Evolutionary conservation across 2,329 filamentous ascomycete species (phyloP).

Genomic region (Byssochlamys sp.): DNA sequence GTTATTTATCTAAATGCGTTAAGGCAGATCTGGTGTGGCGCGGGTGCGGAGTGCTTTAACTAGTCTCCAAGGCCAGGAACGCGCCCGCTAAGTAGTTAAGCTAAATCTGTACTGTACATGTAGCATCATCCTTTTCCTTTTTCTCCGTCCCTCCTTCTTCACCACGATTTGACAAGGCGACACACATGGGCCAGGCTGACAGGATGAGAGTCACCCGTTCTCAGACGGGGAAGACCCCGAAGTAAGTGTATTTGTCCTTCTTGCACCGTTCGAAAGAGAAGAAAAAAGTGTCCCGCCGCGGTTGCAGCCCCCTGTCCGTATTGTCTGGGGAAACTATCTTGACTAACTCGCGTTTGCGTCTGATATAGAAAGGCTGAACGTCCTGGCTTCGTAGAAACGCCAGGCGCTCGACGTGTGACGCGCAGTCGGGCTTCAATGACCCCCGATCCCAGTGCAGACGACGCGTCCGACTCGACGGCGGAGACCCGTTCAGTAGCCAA

Average conservation of each 20-base stretch:
- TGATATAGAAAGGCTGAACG: conserved; percentile 41
- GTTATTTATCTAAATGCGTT: not conserved
- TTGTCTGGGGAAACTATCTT: not conserved
- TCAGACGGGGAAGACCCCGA: conserved; percentile 43
- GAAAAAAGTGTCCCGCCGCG: conserved; percentile 1
- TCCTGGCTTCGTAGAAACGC: conserved; percentile 45
- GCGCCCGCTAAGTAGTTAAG: not conserved
- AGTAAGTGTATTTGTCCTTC: conserved; percentile 28
- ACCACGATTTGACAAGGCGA: not conserved
- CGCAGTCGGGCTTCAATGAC: conserved; percentile 32
- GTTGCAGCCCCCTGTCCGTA: conserved; percentile 1
- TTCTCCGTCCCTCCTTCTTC: not conserved
- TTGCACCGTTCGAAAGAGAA: conserved; percentile 2
- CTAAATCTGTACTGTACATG: not conserved
- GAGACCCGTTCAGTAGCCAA: conserved; percentile 13
- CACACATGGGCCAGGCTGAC: not conserved
- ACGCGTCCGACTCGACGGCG: conserved; percentile 17
- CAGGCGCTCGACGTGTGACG: conserved; percentile 33
- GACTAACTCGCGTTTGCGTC: not conserved
- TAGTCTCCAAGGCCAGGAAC: not conserved
- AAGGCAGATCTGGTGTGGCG: not conserved
- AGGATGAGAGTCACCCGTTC: conserved; percentile 41
- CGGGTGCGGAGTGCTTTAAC: not conserved
- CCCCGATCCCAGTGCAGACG: conserved; percentile 22
- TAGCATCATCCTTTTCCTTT: not conserved